Evolutionary conservation across 2,329 filamentous ascomycete species (phyloP), one percentile per base, ranked within the genome.

Genomic region (Microdochium nivale): DNA sequence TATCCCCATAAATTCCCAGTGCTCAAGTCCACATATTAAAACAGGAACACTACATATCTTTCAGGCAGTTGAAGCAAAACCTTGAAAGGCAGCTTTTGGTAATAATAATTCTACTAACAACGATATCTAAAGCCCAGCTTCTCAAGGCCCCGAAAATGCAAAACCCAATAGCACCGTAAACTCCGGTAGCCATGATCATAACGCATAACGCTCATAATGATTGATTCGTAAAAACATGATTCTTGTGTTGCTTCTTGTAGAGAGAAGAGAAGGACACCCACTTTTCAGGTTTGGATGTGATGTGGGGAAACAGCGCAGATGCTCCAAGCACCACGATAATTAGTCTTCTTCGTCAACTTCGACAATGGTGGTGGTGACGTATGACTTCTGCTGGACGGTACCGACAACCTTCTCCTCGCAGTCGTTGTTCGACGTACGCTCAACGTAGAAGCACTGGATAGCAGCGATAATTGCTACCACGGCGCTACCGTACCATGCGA

Each of bases 401-500:
- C 25, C 10, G 35, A 54, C 56, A 23, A 33, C 30, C 30, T 60
- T 57, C 25, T 56, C 58, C 1, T 54, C 50, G 3, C 11, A 37
- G 13, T 49, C 51, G 3, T 56, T 51, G 25, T 56, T 59, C 14
- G 51, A 54, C 5, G 61, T 60, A 30, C 72, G 63, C 58, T 66
- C 58, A 4, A 84, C 74, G 7, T 67, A 71, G 59, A 85, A 83
- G 63, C 80, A 83, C 63, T 86, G 82, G 3, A 82, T 54, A 1
- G 81, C 72, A 2, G 81, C 83, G 23, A 81, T 56, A 3, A 75
- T 57, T 2, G 83, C 83, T 19, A 80, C 75, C 7, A 79, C 49
- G 2, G 76, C 76, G 57, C 79, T 83, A 37, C 78, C 79, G 56
- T 81, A 85, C 83, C 83, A 87, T 9, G 81, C 79, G 33, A 85